Base-by-base conservation (phyloP, 1,284 basidiomycete species). In the Apiotrichum akiyoshidainum region DNA sequence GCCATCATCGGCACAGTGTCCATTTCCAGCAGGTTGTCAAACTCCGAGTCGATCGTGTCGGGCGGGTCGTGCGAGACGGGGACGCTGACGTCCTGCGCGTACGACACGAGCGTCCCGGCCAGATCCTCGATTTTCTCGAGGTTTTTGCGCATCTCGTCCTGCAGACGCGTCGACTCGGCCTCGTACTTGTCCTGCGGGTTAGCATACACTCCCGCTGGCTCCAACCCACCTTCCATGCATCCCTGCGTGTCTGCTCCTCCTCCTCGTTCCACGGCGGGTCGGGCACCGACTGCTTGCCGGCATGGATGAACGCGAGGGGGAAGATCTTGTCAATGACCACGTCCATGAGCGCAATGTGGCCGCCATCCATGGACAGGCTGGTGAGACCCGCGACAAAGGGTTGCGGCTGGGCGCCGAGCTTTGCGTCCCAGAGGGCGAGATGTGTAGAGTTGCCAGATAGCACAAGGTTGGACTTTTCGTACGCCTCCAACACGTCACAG, bases 361-460 rank as follows among this genome's bases (percentile, higher is more conserved):
- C 96, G 0, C 95, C 95, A 65, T 95, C 90, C 0, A 85, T 75
- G 0, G 86, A 87, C 49, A 99, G 78, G 65, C 88, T 91, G 53
- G 87, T 83, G 59, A 98, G 75, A 1, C 88, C 88, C 0, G 91
- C 84, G 33, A 92, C 80, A 68, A 84, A 90, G 0, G 78, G 74
- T 19, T 59, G 45, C 5, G 71, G 74, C 56, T 83, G 82, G 66
- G 91, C 90, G 5, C 95, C 95, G 1, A 99, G 82, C 62, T 87
- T 88, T 2, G 87, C 81, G 69, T 97, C 85, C 95, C 95, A 99
- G 0, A 84, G 83, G 1, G 88, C 89, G 40, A 95, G 81, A 65
- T 89, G 87, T 0, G 89, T 87, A 0, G 89, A 89, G 75, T 99
- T 99, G 1, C 90, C 92, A 4, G 82, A 82, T 21, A 99, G 77